Percentiles rank a stretch among this genome's conserved stretches.
phyloP scores from a whole-genome alignment of 192 early-diverging fungal genomes.

The Gaertneriomyces semiglobifer region DNA sequence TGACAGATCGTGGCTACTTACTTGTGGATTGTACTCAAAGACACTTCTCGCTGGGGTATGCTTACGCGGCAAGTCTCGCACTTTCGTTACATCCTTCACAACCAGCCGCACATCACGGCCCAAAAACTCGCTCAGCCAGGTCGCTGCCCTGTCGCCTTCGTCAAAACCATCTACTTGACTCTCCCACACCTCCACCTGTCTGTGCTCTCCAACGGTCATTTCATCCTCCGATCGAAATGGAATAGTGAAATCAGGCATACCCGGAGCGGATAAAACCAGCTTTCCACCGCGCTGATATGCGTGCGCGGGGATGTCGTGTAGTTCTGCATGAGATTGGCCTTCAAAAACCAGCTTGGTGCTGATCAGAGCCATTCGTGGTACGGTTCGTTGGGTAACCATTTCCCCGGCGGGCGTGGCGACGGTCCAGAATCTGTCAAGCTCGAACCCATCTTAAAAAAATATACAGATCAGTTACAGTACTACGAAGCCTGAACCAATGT shows the following conservation, averaged over 20 bases:
- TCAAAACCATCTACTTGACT: conserved; percentile 47
- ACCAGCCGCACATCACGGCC: conserved; percentile 41
- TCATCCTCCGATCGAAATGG: not conserved
- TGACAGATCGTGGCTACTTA: not conserved
- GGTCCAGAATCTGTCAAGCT: conserved; percentile 48
- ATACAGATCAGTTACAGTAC: not conserved
- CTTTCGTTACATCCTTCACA: conserved; percentile 44
- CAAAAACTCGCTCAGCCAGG: conserved; percentile 54
- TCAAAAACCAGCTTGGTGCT: not conserved
- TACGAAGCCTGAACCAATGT: not conserved
- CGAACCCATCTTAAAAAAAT: conserved; percentile 25
- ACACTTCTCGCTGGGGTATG: conserved; percentile 43
- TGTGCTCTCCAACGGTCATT: not conserved
- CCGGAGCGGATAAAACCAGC: conserved; percentile 35
- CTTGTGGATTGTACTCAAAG: conserved; percentile 17
- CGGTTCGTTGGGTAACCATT: conserved; percentile 37
- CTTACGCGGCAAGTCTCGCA: conserved; percentile 37
- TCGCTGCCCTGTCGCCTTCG: conserved; percentile 59
- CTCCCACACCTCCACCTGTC: conserved; percentile 29
- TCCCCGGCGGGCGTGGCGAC: conserved; percentile 15
- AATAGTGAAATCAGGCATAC: conserved; percentile 22
- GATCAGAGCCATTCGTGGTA: conserved; percentile 37
- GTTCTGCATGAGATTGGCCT: not conserved
- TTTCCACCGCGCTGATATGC: conserved; percentile 31
- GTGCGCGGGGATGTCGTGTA: not conserved